Base-by-base conservation (phyloP, 2,329 filamentous ascomycete species). In the Bipolaris bicolor region DNA sequence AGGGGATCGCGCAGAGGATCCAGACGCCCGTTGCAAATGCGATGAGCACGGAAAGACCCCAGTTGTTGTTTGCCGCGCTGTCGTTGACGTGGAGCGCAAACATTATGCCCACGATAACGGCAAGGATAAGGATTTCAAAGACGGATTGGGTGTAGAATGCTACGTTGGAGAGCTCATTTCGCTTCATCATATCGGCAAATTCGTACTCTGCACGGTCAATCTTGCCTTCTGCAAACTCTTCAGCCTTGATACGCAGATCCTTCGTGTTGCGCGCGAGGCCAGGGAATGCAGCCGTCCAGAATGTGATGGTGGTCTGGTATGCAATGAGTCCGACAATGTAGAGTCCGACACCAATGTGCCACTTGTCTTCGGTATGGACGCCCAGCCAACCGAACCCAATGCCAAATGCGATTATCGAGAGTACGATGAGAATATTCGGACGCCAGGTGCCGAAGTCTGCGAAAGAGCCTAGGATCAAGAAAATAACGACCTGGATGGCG, bases 241-340 rank as follows among this genome's bases (percentile, higher is more conserved):
- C 83, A n/a, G 79, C 76, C 5, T 84, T 83, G 51, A 80, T 81
- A 24, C 84, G 77, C 67, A 86, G 75, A 22, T 82, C 77, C 1
- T 71, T 66, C 0, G 82, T 84, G 62, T 86, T 86, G 6, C 84
- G 73, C 4, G 85, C 83, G 7, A 87, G 74, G 0, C 83, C 80
- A 3, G 85, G 84, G 55, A 87, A 87, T 0, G 87, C 86, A 0
- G 88, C 71, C 1, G 86, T 88, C 86, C 87, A 90, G 70, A 89
- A 90, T 0, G 87, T 89, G 47, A 89, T 77, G 0, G 85, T 87
- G 2, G 88, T 83, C 72, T 89, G 87, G 64, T 89, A 90, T 1
- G 83, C 83, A 60, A 90, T 86, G 40, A 89, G 71, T 1, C 87
- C 87, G 15, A 89, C 82, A 53, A 90, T 87, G 69, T 90, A 90